A percentile compares a stretch with the other conserved stretches of the same genome.
Conservation (phyloP, 352 stramenopile genomes). For the Phytophthora brassicae region DNA sequence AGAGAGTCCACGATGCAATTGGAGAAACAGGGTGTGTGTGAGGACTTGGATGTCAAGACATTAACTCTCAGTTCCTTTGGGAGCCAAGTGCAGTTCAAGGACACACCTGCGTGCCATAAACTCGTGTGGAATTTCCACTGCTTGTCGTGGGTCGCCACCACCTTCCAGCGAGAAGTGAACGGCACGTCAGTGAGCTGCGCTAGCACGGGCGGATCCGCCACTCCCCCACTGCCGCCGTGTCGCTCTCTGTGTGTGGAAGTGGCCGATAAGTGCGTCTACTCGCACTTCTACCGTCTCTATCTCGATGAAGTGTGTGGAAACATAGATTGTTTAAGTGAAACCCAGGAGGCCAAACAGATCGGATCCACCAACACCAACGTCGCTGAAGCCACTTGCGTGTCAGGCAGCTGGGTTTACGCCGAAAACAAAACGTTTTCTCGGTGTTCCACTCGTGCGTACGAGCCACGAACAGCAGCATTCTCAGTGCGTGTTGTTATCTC, state of each 20-base stretch:
- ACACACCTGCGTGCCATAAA: constrained; percentile 51
- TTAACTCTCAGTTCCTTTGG: constrained; percentile 57
- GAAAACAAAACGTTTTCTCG: constrained; percentile 56
- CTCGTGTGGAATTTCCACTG: constrained; percentile 83
- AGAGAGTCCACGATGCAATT: constrained; percentile 61
- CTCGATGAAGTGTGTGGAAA: constrained; percentile 70
- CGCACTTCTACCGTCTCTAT: constrained; percentile 65
- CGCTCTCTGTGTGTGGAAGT: constrained; percentile 76
- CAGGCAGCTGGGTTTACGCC: constrained; percentile 47
- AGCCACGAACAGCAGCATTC: constrained; percentile 19
- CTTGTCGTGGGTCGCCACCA: constrained; percentile 60
- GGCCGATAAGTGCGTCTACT: constrained; percentile 77
- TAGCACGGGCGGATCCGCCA: constrained; percentile 11
- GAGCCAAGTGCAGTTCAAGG: constrained; percentile 64
- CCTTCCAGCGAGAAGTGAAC: constrained; percentile 44
- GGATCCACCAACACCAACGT: constrained; percentile 33
- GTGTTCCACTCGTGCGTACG: constrained; percentile 62
- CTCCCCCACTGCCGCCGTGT: constrained; percentile 53
- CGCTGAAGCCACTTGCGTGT: constrained; percentile 45
- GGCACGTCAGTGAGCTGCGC: constrained; percentile 40
- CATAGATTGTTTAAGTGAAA: constrained; percentile 57
- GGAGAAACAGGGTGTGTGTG: constrained; percentile 71
- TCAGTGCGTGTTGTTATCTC: not conserved
- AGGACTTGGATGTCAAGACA: constrained; percentile 71
- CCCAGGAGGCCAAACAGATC: constrained; percentile 34